phyloP scores from a whole-genome alignment of 805 yeast genomes.

The Pichia manshurica region DNA sequence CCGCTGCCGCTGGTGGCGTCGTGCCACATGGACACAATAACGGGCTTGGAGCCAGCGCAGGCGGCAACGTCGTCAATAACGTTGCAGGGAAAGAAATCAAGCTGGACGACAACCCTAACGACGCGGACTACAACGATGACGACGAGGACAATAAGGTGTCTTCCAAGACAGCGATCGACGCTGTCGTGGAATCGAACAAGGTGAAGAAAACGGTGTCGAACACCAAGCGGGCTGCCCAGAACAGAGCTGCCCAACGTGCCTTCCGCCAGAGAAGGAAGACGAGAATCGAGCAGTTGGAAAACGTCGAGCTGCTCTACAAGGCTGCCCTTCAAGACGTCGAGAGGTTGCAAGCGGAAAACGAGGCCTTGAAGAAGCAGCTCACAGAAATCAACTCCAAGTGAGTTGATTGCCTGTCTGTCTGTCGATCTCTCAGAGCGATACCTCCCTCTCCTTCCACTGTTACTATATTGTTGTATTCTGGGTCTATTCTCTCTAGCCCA shows the following conservation, averaged over 20 bases:
- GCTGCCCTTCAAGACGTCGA: slow-evolving; percentile 60
- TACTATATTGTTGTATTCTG: no score
- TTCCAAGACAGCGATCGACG: slow-evolving; percentile 3
- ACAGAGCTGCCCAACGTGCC: slow-evolving; percentile 87
- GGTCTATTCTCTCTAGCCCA: no score
- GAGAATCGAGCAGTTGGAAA: slow-evolving; percentile 74
- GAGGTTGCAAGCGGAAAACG: slow-evolving; percentile 62
- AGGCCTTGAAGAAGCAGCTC: slow-evolving; percentile 59
- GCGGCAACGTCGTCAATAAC: no score
- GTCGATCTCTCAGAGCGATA: not conserved
- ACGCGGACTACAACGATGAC: not conserved
- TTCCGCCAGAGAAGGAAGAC: slow-evolving; percentile 81
- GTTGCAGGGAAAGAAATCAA: no score
- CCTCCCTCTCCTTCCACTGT: no score
- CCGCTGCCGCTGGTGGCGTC: no score
- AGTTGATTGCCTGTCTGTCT: not conserved
- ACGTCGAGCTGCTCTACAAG: slow-evolving; percentile 57
- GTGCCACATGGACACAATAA: no score
- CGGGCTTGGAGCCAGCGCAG: no score
- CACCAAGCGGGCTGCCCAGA: slow-evolving; percentile 84
- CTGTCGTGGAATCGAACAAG: slow-evolving; percentile 1
- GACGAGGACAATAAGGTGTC: not conserved
- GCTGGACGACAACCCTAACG: no score
- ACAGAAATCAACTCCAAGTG: not conserved
- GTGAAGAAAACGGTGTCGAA: not conserved